phyloP scores from a whole-genome alignment of 2,329 filamentous ascomycete genomes.

The Penicillium sp. region DNA sequence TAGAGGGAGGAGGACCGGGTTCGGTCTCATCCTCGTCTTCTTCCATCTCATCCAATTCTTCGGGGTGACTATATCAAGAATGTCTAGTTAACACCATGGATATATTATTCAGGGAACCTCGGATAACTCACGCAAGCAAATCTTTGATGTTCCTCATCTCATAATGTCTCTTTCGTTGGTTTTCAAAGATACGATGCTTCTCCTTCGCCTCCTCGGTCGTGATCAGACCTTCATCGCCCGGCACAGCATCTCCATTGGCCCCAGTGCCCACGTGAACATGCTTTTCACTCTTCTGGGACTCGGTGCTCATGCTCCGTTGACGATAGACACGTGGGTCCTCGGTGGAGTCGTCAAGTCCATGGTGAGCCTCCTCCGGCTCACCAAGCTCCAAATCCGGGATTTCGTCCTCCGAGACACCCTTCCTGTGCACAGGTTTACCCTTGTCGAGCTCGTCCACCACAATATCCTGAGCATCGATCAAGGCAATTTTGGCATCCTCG shows the following conservation, averaged over 20 bases:
- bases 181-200: conserved; percentile 90
- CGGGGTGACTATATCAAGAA: conserved; percentile 54
- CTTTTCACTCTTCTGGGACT: conserved; percentile 58
- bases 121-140: conserved; percentile 67
- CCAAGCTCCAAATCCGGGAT: conserved; percentile 91
- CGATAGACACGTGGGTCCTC: conserved; percentile 48
- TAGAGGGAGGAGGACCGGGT: conserved; percentile 25
- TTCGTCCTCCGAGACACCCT: conserved; percentile 63
- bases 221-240: conserved; percentile 50
- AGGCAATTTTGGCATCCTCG: conserved; percentile 32
- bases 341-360: conserved; percentile 22
- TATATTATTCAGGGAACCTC: background rate
- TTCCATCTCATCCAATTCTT: conserved; percentile 61
- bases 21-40: conserved; percentile 42
- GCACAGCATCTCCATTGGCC: conserved; percentile 35
- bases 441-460: conserved; percentile 67
- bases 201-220: conserved; percentile 72
- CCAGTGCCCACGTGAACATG: conserved; percentile 73
- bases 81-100: conserved; percentile 5
- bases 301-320: conserved; percentile 42
- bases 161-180: conserved; percentile 93
- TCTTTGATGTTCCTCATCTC: conserved; percentile 96
- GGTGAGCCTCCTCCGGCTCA: conserved; percentile 77
- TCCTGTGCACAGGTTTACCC: conserved; percentile 43
- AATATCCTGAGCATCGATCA: conserved; percentile 69